phyloP scores from a whole-genome alignment of 2,329 filamentous ascomycete species.

The Fusarium sp. region DNA sequence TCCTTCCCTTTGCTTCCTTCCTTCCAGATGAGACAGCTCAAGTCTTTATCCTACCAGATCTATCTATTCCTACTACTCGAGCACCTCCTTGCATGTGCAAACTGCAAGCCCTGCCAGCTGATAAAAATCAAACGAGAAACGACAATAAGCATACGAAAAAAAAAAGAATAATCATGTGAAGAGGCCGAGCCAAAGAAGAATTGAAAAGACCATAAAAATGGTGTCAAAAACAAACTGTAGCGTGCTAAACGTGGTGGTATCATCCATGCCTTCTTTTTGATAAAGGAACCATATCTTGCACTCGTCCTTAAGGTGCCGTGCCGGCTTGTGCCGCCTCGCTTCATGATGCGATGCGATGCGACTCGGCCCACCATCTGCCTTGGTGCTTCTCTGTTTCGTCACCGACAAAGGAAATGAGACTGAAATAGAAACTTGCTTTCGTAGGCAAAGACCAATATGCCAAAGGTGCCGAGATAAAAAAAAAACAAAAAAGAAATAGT shows the following conservation, averaged over 20 bases:
- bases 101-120: conserved; percentile 26
- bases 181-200: conserved; percentile 19
- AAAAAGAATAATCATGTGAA: conserved; percentile 30
- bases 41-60: conserved; percentile 45
- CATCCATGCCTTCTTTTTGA: conserved; percentile 52
- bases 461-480: conserved; percentile 30
- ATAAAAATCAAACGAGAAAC: conserved; percentile 27
- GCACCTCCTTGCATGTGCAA: not conserved
- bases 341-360: not conserved
- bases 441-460: conserved; percentile 32
- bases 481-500: conserved; percentile 38
- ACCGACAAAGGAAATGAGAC: conserved; percentile 38
- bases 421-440: conserved; percentile 38
- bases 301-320: conserved; percentile 22
- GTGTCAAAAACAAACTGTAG: conserved; percentile 45
- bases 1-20: not conserved
- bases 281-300: conserved; percentile 46
- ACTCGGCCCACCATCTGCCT: conserved; percentile 7
- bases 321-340: not conserved
- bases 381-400: conserved; percentile 23
- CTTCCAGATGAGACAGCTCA: conserved; percentile 18
- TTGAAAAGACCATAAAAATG: conserved; percentile 26
- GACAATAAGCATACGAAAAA: conserved; percentile 38
- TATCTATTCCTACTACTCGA: conserved; percentile 41
- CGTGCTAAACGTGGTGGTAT: conserved; percentile 57